Conservation (phyloP, 495 filamentous ascomycete genomes). For the Aspergillus bertholletiae region DNA sequence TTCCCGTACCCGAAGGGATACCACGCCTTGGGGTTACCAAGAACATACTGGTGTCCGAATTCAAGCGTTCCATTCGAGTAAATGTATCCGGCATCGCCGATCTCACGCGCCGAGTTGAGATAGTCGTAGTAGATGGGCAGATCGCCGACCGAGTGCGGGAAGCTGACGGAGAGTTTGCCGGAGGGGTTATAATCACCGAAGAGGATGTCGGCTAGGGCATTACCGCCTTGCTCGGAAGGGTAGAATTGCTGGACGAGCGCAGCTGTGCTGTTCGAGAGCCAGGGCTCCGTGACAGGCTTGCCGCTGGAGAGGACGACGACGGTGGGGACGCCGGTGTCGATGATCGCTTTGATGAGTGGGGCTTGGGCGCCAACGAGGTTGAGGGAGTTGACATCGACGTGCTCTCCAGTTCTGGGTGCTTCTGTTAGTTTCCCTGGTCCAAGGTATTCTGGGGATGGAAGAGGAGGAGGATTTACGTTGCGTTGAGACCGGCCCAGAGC, state of each 20-base stretch:
- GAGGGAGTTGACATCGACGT: conserved; percentile 59
- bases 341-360: conserved; percentile 59
- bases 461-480: conserved; percentile 38
- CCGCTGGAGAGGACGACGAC: conserved; percentile 66
- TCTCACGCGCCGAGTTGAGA: conserved; percentile 58
- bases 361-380: conserved; percentile 68
- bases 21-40: conserved; percentile 51
- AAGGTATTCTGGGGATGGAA: neutral
- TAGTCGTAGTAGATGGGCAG: conserved; percentile 70
- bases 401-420: conserved; percentile 58
- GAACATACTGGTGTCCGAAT: conserved; percentile 65
- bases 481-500: conserved; percentile 65
- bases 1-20: conserved; percentile 70
- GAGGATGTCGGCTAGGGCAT: conserved; percentile 64
- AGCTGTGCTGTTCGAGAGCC: conserved; percentile 56
- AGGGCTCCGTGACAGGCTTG: conserved; percentile 66
- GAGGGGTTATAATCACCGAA: conserved; percentile 64
- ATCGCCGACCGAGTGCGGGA: conserved; percentile 62
- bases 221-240: conserved; percentile 57
- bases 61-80: conserved; percentile 54
- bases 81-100: conserved; percentile 44
- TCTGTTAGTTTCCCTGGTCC: neutral
- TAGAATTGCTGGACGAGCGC: conserved; percentile 71
- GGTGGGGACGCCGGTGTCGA: conserved; percentile 62
- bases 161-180: conserved; percentile 65